Conservation (phyloP, 371 early-diverging fungal genomes). For the Saksenaea oblongispora region DNA sequence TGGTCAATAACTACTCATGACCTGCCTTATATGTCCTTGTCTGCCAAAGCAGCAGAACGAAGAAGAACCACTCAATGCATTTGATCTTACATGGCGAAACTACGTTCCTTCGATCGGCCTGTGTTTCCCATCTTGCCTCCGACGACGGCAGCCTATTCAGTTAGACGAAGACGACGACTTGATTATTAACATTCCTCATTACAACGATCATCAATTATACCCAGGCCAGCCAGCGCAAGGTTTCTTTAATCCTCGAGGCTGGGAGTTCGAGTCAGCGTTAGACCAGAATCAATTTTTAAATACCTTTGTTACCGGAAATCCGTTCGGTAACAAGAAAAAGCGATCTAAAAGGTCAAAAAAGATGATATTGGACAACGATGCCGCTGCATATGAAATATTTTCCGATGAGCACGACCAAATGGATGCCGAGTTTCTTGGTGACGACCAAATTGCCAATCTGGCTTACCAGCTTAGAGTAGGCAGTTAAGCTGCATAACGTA, state of each 20-base stretch:
- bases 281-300: slow-evolving; percentile 9
- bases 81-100: slow-evolving; percentile 51
- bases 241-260: slow-evolving; percentile 28
- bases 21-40: slow-evolving; percentile 12
- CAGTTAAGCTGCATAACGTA: neutral
- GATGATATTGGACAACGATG: neutral
- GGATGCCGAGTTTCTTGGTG: slow-evolving; percentile 46
- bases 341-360: slow-evolving; percentile 15
- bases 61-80: slow-evolving; percentile 32
- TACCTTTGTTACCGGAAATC: slow-evolving; percentile 41
- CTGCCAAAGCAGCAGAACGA: slow-evolving; percentile 16
- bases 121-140: slow-evolving; percentile 19
- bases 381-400: slow-evolving; percentile 20
- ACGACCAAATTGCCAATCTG: slow-evolving; percentile 43
- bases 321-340: slow-evolving; percentile 34
- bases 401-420: slow-evolving; percentile 23
- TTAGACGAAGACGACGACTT: slow-evolving; percentile 34
- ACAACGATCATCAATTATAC: slow-evolving; percentile 29
- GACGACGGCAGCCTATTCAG: slow-evolving; percentile 22
- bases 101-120: slow-evolving; percentile 38
- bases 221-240: slow-evolving; percentile 31
- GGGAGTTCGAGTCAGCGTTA: slow-evolving; percentile 29
- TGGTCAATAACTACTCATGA: neutral
- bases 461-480: slow-evolving; percentile 15
- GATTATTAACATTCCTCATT: slow-evolving; percentile 30